Conservation (phyloP, 106 monocot species). For the Narthecium ossifragum region DNA sequence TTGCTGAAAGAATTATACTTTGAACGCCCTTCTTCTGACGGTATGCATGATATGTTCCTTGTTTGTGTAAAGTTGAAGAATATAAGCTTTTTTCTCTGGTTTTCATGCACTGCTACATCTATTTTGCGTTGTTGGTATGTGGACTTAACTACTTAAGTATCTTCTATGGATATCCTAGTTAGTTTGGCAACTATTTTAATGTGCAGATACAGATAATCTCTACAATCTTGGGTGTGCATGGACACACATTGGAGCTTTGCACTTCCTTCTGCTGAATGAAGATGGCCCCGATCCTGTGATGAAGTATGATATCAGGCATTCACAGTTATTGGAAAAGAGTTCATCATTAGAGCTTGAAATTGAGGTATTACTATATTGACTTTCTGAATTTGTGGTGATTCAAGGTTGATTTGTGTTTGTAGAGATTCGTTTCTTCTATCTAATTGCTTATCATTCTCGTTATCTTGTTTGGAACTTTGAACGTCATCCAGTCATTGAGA, state of each 20-base stretch:
- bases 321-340: slow-evolving; percentile 50
- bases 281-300: slow-evolving; percentile 56
- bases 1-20: slow-evolving; percentile 47
- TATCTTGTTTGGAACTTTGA: too few species aligned
- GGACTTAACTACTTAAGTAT: too few species aligned
- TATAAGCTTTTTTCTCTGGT: too few species aligned
- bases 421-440: too few species aligned
- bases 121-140: too few species aligned
- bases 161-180: too few species aligned
- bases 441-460: too few species aligned
- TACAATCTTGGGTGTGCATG: slow-evolving; percentile 65
- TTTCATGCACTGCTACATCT: too few species aligned
- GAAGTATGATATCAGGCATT: slow-evolving; percentile 59
- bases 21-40: slow-evolving; percentile 19
- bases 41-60: slow-evolving; percentile 18
- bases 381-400: not conserved
- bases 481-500: too few species aligned
- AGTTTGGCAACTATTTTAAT: too few species aligned
- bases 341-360: slow-evolving; percentile 67
- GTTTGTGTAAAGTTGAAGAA: too few species aligned
- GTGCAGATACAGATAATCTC: slow-evolving; percentile 38
- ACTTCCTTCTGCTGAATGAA: slow-evolving; percentile 47
- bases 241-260: slow-evolving; percentile 68
- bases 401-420: too few species aligned
- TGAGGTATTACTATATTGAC: slow-evolving; percentile 44